These are phyloP conservation scores for Aciculoconidium aculeatum DNA, from an alignment of 805 yeast species.

Conservation along the genomic window DNA sequence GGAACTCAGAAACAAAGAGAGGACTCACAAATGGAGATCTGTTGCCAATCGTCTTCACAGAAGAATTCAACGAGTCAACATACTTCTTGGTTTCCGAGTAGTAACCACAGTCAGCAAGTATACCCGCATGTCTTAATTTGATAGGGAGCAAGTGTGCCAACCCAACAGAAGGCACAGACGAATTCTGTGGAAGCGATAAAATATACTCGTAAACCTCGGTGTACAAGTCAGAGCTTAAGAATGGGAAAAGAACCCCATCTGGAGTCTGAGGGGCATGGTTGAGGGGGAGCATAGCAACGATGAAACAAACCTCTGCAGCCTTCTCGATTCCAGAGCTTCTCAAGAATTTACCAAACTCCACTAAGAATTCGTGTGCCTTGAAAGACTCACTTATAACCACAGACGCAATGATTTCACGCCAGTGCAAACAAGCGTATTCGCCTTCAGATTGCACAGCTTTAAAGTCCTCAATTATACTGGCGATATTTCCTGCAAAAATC, in stretches of 20 bases:
- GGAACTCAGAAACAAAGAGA: conserved; percentile 23
- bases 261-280: conserved; percentile 19
- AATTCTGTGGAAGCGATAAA: conserved; percentile 15
- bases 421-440: conserved; percentile 46
- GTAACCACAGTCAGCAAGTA: conserved; percentile 63
- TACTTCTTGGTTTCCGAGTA: conserved; percentile 56
- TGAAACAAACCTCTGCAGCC: conserved; percentile 41
- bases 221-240: conserved; percentile 42
- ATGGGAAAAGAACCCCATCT: conserved; percentile 30
- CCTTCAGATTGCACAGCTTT: conserved; percentile 34
- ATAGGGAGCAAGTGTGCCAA: conserved; percentile 52
- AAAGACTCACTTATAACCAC: conserved; percentile 28
- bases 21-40: conserved; percentile 23
- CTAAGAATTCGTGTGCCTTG: conserved; percentile 34
- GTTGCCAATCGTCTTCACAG: conserved; percentile 26
- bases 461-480: conserved; percentile 47
- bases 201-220: conserved; percentile 68
- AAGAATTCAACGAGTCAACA: conserved; percentile 42
- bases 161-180: conserved; percentile 30
- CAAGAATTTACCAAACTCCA: conserved; percentile 48
- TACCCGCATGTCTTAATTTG: conserved; percentile 63
- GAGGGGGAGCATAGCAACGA: conserved; percentile 43
- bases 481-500: conserved; percentile 57
- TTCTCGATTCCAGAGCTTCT: conserved; percentile 18
- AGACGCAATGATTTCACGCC: conserved; percentile 43